Conservation (phyloP, 2,329 filamentous ascomycete genomes). For the Penicillium sp. region DNA sequence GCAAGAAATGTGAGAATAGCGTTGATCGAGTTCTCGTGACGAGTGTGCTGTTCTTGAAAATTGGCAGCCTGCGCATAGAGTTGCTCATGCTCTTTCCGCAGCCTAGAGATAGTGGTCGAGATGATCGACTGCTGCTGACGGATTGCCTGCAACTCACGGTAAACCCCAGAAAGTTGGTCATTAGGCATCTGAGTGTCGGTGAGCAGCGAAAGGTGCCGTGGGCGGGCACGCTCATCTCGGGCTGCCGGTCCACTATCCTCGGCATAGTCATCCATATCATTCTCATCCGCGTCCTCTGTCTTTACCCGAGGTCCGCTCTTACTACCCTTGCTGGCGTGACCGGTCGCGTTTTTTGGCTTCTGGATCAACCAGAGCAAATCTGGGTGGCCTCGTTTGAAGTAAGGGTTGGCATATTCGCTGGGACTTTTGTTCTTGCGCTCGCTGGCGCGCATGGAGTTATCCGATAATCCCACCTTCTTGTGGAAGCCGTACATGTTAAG, state of each 20-base stretch:
- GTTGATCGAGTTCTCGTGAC: slow-evolving; percentile 98
- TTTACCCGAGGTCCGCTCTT: slow-evolving; percentile 41
- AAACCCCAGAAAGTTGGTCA: slow-evolving; percentile 74
- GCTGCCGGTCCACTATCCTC: slow-evolving; percentile 39
- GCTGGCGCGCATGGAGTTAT: slow-evolving; percentile 96
- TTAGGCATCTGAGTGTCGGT: slow-evolving; percentile 51
- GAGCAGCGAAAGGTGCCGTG: slow-evolving; percentile 45
- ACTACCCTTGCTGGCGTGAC: slow-evolving; percentile 53
- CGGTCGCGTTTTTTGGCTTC: slow-evolving; percentile 75
- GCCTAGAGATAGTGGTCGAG: slow-evolving; percentile 72
- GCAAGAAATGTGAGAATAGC: slow-evolving; percentile 97
- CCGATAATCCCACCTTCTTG: slow-evolving; percentile 79
- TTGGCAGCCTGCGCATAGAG: slow-evolving; percentile 83
- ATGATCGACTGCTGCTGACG: slow-evolving; percentile 86
- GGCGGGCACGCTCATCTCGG: slow-evolving; percentile 36
- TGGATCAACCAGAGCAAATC: slow-evolving; percentile 95
- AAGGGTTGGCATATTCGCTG: slow-evolving; percentile 96
- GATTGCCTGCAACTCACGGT: slow-evolving; percentile 76
- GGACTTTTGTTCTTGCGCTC: slow-evolving; percentile 97
- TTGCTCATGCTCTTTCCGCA: slow-evolving; percentile 82
- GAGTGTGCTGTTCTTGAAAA: slow-evolving; percentile 87
- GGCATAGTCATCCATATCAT: slow-evolving; percentile 59
- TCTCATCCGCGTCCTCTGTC: slow-evolving; percentile 62
- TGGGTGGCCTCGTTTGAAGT: slow-evolving; percentile 88
- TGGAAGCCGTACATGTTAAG: slow-evolving; percentile 66